Conservation (phyloP, 176 grass and related monocot species). For the Zea mays region DNA sequence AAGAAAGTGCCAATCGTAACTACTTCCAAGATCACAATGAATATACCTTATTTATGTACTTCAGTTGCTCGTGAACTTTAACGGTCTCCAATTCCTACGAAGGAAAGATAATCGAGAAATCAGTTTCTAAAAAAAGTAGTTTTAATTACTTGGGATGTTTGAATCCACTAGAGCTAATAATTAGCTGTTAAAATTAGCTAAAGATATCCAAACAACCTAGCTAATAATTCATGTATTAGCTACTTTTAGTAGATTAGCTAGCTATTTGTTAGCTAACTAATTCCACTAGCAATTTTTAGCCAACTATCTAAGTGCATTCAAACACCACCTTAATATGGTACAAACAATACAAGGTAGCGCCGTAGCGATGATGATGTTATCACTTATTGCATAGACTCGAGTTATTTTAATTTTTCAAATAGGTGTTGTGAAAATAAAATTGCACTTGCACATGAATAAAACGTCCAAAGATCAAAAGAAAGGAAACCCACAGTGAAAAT, state of each 20-base stretch:
- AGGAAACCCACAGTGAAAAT: background rate
- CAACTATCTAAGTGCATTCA: too few species aligned
- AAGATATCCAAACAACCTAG: too few species aligned
- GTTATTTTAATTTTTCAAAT: slow-evolving; percentile 16
- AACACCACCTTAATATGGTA: background rate
- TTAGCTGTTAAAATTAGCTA: too few species aligned
- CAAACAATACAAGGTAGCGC: slow-evolving; percentile 23
- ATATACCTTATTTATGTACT: slow-evolving; percentile 59
- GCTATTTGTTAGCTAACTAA: too few species aligned
- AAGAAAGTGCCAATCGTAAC: slow-evolving; percentile 21
- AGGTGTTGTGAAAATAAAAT: slow-evolving; percentile 14
- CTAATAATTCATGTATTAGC: too few species aligned
- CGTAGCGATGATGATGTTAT: background rate
- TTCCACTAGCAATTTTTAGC: too few species aligned
- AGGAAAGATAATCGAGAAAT: slow-evolving; percentile 16
- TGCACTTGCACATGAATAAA: slow-evolving; percentile 21
- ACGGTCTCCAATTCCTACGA: slow-evolving; percentile 63
- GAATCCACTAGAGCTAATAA: too few species aligned
- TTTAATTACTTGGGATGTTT: background rate
- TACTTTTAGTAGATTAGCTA: too few species aligned
- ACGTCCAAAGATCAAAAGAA: slow-evolving; percentile 20
- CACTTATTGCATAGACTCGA: slow-evolving; percentile 4
- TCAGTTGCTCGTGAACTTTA: slow-evolving; percentile 63
- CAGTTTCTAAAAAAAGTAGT: slow-evolving; percentile 1
- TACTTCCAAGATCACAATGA: slow-evolving; percentile 26